Evolutionary conservation across 108 stramenopile genomes (phyloP), one percentile per base, ranked within the genome.

Genomic region (Nitzschia palea): DNA sequence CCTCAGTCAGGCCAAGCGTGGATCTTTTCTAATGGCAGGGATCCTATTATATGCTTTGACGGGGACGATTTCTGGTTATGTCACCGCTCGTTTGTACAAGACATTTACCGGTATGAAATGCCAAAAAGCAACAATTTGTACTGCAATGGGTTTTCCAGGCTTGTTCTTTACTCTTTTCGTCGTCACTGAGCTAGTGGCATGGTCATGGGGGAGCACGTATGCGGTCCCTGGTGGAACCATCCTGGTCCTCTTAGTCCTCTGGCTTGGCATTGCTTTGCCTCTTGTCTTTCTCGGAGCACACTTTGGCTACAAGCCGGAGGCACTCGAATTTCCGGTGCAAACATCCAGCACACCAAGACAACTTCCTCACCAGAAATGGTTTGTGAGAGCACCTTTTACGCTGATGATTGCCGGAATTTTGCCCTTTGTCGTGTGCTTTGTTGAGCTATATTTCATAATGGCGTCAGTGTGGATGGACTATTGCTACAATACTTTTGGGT

Each of bases 401-500:
- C 69, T 96, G 5, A 37, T 82, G 22, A 79, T 99, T 53, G 96
- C 94, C 14, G 98, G 97, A 22, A 86, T 98, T 44, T 76, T 98
- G 14, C 98, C 97, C 43, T 98, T 98, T 63, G 97, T 96, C 2
- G 87, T 96, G 9, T 85, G 89, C 73, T 96, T 94, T 70, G 93
- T 98, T 14, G 98, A 99, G 82, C 86, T 99, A 9, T 97, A 95
- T 82, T 98, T 97, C 81, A 97, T 99, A 51, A 73, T 98, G 70
- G 82, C 84, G 8, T 87, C 96, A 26, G 74, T 98, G 33, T 97
- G 94, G 95, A 80, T 86, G 74, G 90, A 96, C 73, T 93, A 97
- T 78, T 96, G 94, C 79, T 99, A 98, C 86, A 96, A 93, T 77
- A 93, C 98, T 63, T 99, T 99, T 74, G 96, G 96, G 17, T 97